Evolutionary conservation across 768 basidiomycete genomes (phyloP), one percentile per base, ranked within the genome.

Genomic region (Hygrophoropsis aurantiaca): DNA sequence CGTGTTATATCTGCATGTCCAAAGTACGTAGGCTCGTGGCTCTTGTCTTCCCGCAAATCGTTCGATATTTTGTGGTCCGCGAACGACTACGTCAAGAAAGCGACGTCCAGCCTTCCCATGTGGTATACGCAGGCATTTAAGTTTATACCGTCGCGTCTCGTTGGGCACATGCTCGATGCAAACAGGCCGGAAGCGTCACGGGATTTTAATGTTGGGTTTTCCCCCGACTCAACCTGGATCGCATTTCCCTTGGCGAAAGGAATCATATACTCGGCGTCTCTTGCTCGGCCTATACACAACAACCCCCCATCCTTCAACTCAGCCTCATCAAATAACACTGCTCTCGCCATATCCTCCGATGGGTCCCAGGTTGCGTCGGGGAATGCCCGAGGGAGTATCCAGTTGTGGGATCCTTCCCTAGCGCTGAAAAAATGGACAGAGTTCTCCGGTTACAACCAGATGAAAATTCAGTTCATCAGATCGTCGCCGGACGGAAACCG

Each of bases 1-100:
- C 26, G 48, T 23, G 19, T 58, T 30, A 38, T 50, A 18, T 54
- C 56, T 27, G 43, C 41, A 13, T 57, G 56, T 44, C 44, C 42
- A 27, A 47, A 45, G 41, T 46, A 53, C 27, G 42, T 58, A 18
- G 53, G 46, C 18, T 37, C 42, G 40, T 57, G 55, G 56, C 38
- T 45, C 6, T 50, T 30, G n/a, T 21, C 30, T 18, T 20, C 46
- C 40, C 23, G 46, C 37, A 53, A 49, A 41, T 42, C 55, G 8
- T n/a, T 37, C 3, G 48, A 42, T 6, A 45, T 40, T 26, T 25
- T 58, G 43, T 58, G 56, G 56, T 49, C 56, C 10, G 36, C 47
- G 32, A 42, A 47, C 34, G 44, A 44, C 27, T 54, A 36, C 26
- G 33, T 30, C 38, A 25, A 27, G 30, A 57, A 57, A 18, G 2